Evolutionary conservation across 208 protist species (phyloP), one percentile per base, ranked within the genome.

Genomic region (Leptomonas pyrrhocoris): DNA sequence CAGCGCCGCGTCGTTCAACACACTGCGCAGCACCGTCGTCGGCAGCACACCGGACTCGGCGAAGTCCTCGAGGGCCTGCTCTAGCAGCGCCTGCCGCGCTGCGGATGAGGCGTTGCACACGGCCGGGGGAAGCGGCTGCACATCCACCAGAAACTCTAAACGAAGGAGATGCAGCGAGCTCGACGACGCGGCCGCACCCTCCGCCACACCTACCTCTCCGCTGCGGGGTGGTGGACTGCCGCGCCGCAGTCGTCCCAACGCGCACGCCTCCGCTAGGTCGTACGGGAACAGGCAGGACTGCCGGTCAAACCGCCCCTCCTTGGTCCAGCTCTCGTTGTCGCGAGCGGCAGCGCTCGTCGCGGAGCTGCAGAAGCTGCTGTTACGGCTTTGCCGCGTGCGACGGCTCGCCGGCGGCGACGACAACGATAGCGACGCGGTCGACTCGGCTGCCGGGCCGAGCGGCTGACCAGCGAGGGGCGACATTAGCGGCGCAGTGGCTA

Each of bases 1-100:
- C 72, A 77, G 50, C 25, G 72, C 72, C 0, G 72, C 72, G 34
- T 77, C 72, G 43, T 77, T 77, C 64, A 77, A 46, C 30, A 72
- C 63, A 25, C 72, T 49, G 27, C 72, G 64, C 48, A 77, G 63
- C 42, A 67, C 64, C 42, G 63, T 68, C 15, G 64, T 68, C 4
- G 65, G 46, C 48, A 77, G 50, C 30, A 77, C 64, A 34, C 72
- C 72, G 2, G 72, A 55, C 49, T 66, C 45, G 23, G 56, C 13
- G 30, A 77, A 77, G 15, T 72, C 72, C 50, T 60, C 50, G 16
- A 77, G 58, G 11, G 48, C 63, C 13, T 45, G 46, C n/a, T 66
- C 58, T 23, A 77, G 40, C 30, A 67, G 1, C 30, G 40, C 30
- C 43, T 67, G 72, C 48, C 72, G 63, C 59, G 65, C 50, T 18